Evolutionary conservation across 148 eudicot species (phyloP).

Genomic region (Pouteria glomerata): DNA sequence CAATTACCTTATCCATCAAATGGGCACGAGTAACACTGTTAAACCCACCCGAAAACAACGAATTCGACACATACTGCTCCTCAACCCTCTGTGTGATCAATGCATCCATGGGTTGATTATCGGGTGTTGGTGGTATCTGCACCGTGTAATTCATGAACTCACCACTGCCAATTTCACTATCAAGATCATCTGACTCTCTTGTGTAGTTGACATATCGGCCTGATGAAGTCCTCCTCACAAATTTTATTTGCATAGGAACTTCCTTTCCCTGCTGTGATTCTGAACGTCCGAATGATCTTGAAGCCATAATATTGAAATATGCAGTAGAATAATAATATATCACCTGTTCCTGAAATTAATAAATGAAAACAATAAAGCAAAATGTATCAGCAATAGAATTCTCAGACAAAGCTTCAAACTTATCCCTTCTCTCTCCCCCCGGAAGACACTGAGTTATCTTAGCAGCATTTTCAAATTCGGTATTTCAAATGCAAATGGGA

Average conservation of each 20-base stretch:
- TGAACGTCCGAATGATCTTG: conserved; percentile 23
- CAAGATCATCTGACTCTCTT: conserved; percentile 59
- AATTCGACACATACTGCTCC: conserved; percentile 90
- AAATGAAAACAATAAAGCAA: background rate
- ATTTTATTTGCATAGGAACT: conserved; percentile 48
- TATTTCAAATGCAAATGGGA: background rate
- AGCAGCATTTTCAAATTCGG: background rate
- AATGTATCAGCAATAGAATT: background rate
- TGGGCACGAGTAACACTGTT: conserved; percentile 91
- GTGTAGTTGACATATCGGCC: conserved; percentile 84
- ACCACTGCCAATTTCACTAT: conserved; percentile 60
- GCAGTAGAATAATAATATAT: background rate
- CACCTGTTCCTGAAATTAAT: background rate
- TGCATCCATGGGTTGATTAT: conserved; percentile 87
- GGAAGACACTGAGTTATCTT: background rate
- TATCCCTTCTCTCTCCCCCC: background rate
- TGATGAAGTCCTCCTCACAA: conserved; percentile 72
- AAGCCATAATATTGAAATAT: conserved; percentile 16
- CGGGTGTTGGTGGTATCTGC: conserved; percentile 89
- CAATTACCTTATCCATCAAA: conserved; percentile 92
- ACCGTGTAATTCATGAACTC: conserved; percentile 77
- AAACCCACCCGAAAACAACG: conserved; percentile 87
- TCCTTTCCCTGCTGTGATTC: conserved; percentile 32
- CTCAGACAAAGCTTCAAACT: background rate
- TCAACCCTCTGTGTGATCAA: conserved; percentile 82